Conservation (phyloP, 2,329 filamentous ascomycete species). For the Fusarium phyllophilum region DNA sequence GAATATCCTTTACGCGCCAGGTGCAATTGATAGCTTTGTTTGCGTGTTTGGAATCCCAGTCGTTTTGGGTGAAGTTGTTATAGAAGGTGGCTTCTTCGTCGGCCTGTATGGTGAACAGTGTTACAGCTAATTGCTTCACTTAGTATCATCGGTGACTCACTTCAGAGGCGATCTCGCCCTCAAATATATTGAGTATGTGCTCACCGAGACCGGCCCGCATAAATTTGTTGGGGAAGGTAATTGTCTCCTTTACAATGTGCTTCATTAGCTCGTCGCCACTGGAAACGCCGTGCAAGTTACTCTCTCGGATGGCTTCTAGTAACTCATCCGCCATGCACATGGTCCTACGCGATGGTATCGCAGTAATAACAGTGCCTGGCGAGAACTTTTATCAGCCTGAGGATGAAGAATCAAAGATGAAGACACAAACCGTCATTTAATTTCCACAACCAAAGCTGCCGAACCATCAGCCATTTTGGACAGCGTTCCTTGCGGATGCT, state of each 20-base stretch:
- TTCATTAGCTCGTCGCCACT: rapidly evolving
- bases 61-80: rapidly evolving
- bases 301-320: neutral
- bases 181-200: neutral
- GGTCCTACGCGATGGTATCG: rapidly evolving
- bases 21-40: neutral
- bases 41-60: neutral
- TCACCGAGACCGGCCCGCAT: rapidly evolving
- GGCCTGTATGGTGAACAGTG: neutral
- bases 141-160: rapidly evolving
- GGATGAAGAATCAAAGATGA: neutral
- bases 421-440: neutral
- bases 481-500: rapidly evolving
- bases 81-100: neutral
- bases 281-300: neutral
- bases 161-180: rapidly evolving
- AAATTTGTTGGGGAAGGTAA: rapidly evolving
- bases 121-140: neutral
- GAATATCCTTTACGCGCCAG: neutral
- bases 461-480: neutral
- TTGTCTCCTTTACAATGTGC: rapidly evolving
- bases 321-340: neutral
- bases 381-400: neutral
- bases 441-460: neutral
- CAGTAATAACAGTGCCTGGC: neutral